Evolutionary conservation across 1,284 basidiomycete genomes (phyloP).

Genomic region (Amylostereum areolatum): DNA sequence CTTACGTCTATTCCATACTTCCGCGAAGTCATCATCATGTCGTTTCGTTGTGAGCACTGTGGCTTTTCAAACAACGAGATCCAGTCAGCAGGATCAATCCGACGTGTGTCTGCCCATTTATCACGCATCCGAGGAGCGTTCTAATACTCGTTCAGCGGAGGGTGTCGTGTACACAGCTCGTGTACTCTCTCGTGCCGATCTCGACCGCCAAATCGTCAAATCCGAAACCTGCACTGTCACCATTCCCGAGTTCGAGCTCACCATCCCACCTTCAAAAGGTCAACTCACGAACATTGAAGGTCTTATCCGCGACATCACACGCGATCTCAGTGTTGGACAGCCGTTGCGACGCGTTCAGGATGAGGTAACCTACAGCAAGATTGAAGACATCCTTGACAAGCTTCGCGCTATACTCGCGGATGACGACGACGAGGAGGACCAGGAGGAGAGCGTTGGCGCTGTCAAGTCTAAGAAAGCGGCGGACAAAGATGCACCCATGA

Average conservation of each 20-base stretch:
- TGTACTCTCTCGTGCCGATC: slow-evolving; percentile 71
- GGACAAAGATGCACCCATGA: slow-evolving; percentile 51
- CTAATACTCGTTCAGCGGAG: slow-evolving; percentile 38
- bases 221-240: slow-evolving; percentile 77
- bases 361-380: slow-evolving; percentile 71
- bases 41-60: slow-evolving; percentile 94
- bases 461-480: slow-evolving; percentile 24
- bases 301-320: slow-evolving; percentile 77
- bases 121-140: not conserved
- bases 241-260: slow-evolving; percentile 88
- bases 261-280: slow-evolving; percentile 84
- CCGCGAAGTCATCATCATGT: slow-evolving; percentile 92
- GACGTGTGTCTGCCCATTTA: slow-evolving; percentile 50
- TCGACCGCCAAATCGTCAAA: slow-evolving; percentile 93
- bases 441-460: slow-evolving; percentile 15
- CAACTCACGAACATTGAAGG: slow-evolving; percentile 97
- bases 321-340: slow-evolving; percentile 84
- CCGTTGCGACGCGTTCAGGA: slow-evolving; percentile 84
- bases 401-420: slow-evolving; percentile 70
- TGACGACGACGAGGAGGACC: slow-evolving; percentile 36
- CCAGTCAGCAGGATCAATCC: slow-evolving; percentile 85
- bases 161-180: slow-evolving; percentile 78
- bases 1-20: slow-evolving; percentile 97
- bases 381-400: slow-evolving; percentile 71
- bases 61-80: slow-evolving; percentile 92